These are phyloP conservation scores for Acaromyces ingoldii DNA, from an alignment of 1,284 basidiomycete genomes.

Conservation along the genomic window DNA sequence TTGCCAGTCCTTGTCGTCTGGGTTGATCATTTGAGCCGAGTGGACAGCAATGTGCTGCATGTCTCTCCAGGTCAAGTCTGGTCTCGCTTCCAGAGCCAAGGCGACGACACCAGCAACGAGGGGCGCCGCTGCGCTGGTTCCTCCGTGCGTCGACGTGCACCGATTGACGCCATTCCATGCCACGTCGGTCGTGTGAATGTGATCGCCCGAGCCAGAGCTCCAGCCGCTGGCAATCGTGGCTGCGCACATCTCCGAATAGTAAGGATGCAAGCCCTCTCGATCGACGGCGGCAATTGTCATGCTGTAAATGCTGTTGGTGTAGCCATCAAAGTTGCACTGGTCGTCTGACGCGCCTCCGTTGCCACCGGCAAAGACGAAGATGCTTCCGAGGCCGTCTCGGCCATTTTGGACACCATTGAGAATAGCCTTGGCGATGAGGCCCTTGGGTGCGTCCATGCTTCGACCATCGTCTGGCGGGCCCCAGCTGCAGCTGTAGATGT, in stretches of 20 bases:
- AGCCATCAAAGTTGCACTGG: slow-evolving; percentile 99
- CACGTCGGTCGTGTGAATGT: slow-evolving; percentile 79
- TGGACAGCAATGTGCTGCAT: slow-evolving; percentile 84
- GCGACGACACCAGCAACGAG: slow-evolving; percentile 59
- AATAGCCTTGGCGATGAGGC: slow-evolving; percentile 88
- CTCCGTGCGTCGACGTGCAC: slow-evolving; percentile 81
- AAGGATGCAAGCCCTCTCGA: slow-evolving; percentile 84
- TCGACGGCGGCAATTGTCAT: slow-evolving; percentile 93
- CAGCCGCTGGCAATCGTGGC: slow-evolving; percentile 96
- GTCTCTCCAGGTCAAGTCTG: slow-evolving; percentile 94
- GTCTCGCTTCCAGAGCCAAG: slow-evolving; percentile 52
- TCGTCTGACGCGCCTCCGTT: slow-evolving; percentile 88
- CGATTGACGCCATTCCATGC: slow-evolving; percentile 63
- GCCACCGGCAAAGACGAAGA: slow-evolving; percentile 96
- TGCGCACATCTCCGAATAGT: slow-evolving; percentile 93
- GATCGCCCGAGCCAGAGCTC: slow-evolving; percentile 86
- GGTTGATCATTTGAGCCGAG: slow-evolving; percentile 74
- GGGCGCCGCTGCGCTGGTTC: slow-evolving; percentile 95
- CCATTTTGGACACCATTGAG: slow-evolving; percentile 91
- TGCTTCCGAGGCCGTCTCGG: slow-evolving; percentile 78
- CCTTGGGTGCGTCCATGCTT: slow-evolving; percentile 90
- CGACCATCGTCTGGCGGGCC: slow-evolving; percentile 92
- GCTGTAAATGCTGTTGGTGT: slow-evolving; percentile 95
- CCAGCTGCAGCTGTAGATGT: slow-evolving; percentile 95
- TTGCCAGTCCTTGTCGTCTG: slow-evolving; percentile 92